phyloP scores from a whole-genome alignment of 192 early-diverging fungal species.

The Coemansia brasiliensis region DNA sequence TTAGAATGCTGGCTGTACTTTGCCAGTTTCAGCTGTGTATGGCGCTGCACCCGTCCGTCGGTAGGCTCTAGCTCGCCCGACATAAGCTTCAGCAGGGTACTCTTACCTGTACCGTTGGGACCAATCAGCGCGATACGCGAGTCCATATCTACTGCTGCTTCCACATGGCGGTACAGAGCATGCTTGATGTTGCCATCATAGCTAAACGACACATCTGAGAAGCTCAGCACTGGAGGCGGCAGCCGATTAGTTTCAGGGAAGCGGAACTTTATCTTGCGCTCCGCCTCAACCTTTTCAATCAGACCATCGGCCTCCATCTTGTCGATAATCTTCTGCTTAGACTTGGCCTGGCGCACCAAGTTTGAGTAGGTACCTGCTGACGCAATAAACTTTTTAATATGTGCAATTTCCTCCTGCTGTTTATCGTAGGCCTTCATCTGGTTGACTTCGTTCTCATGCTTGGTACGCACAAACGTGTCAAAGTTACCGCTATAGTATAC shows the following conservation, averaged over 20 bases:
- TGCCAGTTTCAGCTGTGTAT: slow-evolving; percentile 90
- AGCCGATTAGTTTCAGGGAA: slow-evolving; percentile 86
- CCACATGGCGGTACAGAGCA: slow-evolving; percentile 85
- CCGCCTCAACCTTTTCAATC: slow-evolving; percentile 88
- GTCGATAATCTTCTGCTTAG: slow-evolving; percentile 99
- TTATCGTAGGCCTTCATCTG: slow-evolving; percentile 99
- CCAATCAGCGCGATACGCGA: slow-evolving; percentile 97
- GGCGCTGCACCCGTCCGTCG: slow-evolving; percentile 81
- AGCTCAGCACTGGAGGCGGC: slow-evolving; percentile 93
- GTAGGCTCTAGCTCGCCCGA: slow-evolving; percentile 82
- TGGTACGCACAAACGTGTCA: slow-evolving; percentile 93
- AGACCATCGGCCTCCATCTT: slow-evolving; percentile 99
- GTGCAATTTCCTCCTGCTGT: slow-evolving; percentile 98
- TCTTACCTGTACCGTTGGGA: slow-evolving; percentile 93
- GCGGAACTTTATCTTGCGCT: slow-evolving; percentile 76
- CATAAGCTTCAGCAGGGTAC: slow-evolving; percentile 98
- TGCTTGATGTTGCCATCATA: slow-evolving; percentile 85
- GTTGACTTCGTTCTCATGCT: slow-evolving; percentile 93
- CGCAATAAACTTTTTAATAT: slow-evolving; percentile 99
- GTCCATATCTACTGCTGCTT: slow-evolving; percentile 96
- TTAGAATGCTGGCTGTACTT: slow-evolving; percentile 98
- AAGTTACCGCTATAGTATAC: slow-evolving; percentile 97
- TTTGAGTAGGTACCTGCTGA: slow-evolving; percentile 99
- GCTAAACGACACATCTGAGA: slow-evolving; percentile 89
- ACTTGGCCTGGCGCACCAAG: slow-evolving; percentile 97